Percentiles rank a stretch among this genome's conserved stretches.
Evolutionary conservation across 2,329 filamentous ascomycete genomes (phyloP).

Genomic region (Trichoderma cornu-damae): DNA sequence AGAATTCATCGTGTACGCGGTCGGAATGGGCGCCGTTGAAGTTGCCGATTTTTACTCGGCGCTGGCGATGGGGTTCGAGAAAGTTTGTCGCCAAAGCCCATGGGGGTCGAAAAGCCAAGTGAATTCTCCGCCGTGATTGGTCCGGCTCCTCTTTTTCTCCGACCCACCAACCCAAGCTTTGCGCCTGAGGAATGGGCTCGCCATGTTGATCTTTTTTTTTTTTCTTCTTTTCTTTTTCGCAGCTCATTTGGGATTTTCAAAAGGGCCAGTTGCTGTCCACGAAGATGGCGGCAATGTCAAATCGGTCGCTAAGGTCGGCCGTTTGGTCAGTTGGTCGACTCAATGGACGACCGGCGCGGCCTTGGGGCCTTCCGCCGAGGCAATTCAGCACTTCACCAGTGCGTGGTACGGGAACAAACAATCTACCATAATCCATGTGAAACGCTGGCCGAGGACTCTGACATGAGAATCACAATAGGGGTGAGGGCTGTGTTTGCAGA

Average conservation of each 20-base stretch:
- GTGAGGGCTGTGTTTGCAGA: constrained; percentile 43
- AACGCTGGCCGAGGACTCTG: not conserved
- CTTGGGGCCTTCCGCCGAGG: constrained; percentile 14
- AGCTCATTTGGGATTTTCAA: not conserved
- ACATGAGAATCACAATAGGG: constrained; percentile 24
- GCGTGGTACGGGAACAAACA: constrained; percentile 26
- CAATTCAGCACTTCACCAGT: constrained; percentile 31
- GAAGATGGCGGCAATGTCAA: constrained; percentile 19
- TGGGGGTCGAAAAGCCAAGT: constrained; percentile 11
- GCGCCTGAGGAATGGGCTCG: not conserved
- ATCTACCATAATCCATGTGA: not conserved
- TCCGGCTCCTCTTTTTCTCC: constrained; percentile 31
- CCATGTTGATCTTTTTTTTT: constrained; percentile 22
- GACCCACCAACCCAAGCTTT: constrained; percentile 22
- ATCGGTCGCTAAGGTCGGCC: constrained; percentile 25
- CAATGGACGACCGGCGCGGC: constrained; percentile 5
- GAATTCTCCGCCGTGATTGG: constrained; percentile 35
- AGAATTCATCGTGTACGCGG: constrained; percentile 58
- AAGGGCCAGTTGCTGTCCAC: not conserved
- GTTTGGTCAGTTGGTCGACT: constrained; percentile 25
- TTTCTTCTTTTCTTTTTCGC: too few relatives aligned
- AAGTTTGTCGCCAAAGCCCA: constrained; percentile 23
- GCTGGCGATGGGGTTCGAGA: not conserved
- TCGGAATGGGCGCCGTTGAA: constrained; percentile 12
- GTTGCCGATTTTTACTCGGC: constrained; percentile 13